Conservation (phyloP, 176 grass and related monocot genomes). For the Bothriochloa decipiens region DNA sequence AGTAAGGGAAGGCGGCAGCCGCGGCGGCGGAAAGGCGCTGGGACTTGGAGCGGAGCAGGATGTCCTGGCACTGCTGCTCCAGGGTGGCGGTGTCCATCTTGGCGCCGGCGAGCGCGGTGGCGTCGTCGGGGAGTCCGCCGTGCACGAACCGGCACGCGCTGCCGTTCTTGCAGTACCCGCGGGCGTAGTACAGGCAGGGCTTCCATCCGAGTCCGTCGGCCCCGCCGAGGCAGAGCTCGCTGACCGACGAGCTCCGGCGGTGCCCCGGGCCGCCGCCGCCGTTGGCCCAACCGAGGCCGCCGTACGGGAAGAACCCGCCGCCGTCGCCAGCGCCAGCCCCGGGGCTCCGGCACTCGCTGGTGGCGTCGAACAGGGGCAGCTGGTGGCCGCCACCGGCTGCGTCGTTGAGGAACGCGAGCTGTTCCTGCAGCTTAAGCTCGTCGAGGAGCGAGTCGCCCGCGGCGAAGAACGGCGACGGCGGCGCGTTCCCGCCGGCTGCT, state of each 20-base stretch:
- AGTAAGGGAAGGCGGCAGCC: constrained; percentile 61
- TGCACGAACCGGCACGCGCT: constrained; percentile 82
- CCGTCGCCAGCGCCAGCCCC: background rate
- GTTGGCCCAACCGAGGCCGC: constrained; percentile 37
- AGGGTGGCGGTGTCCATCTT: constrained; percentile 49
- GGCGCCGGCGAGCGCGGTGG: background rate
- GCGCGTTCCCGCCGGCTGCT: constrained; percentile 21
- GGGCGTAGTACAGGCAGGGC: constrained; percentile 89
- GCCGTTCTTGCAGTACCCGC: constrained; percentile 98
- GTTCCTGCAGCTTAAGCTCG: constrained; percentile 83
- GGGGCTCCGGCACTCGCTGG: constrained; percentile 48
- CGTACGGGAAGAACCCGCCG: constrained; percentile 42
- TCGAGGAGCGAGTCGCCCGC: constrained; percentile 49
- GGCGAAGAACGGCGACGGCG: constrained; percentile 54
- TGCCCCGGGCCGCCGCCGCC: constrained; percentile 43
- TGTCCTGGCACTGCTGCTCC: constrained; percentile 78
- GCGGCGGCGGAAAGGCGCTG: constrained; percentile 63
- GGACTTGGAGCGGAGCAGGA: constrained; percentile 83
- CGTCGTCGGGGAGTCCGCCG: constrained; percentile 66
- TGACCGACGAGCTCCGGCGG: constrained; percentile 80
- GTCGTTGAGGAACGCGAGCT: constrained; percentile 80
- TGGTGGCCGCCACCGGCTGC: constrained; percentile 16
- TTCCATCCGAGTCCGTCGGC: constrained; percentile 68
- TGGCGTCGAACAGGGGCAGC: constrained; percentile 46
- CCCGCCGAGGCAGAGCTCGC: constrained; percentile 76